phyloP scores from a whole-genome alignment of 805 yeast species.

The Gaillardinia entomophila region DNA sequence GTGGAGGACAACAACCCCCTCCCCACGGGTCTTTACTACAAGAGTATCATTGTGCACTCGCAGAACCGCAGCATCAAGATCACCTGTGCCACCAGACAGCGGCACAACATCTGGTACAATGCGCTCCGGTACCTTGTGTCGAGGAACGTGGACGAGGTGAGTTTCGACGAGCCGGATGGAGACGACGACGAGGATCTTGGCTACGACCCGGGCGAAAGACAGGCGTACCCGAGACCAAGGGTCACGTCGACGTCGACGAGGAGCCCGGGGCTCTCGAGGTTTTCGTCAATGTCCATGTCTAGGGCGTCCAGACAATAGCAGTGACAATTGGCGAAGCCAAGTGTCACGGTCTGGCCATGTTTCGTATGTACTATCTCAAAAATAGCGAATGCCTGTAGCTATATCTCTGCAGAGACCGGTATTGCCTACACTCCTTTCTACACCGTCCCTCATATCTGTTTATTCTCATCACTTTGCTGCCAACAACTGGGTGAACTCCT shows the following conservation, averaged over 20 bases:
- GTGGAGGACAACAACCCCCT: conserved; percentile 80
- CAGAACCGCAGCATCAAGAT: conserved; percentile 62
- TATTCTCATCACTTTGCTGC: conserved; percentile 75
- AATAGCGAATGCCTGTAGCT: too few species aligned
- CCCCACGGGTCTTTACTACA: conserved; percentile 84
- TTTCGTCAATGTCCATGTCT: too few species aligned
- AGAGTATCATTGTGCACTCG: conserved; percentile 73
- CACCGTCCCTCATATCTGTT: too few species aligned
- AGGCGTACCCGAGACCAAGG: conserved; percentile 10
- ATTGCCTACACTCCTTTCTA: too few species aligned
- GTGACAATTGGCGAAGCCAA: too few species aligned
- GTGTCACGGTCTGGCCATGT: too few species aligned
- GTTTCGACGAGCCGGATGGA: conserved; percentile 33
- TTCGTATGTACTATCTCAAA: too few species aligned
- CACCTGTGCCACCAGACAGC: conserved; percentile 81
- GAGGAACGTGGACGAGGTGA: conserved; percentile 54
- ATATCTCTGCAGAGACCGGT: too few species aligned
- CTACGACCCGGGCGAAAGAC: conserved; percentile 10
- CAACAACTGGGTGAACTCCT: conserved; percentile 89
- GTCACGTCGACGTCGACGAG: conserved; percentile 8
- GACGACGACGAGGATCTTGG: conserved; percentile 7
- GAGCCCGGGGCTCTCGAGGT: conserved; percentile 8
- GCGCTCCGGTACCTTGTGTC: conserved; percentile 72
- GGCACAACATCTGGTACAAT: conserved; percentile 89
- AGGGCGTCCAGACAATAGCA: too few species aligned